Evolutionary conservation across 257 asterid genomes (phyloP), one percentile per base, ranked within the genome.

Genomic region (Solanum arcanum): DNA sequence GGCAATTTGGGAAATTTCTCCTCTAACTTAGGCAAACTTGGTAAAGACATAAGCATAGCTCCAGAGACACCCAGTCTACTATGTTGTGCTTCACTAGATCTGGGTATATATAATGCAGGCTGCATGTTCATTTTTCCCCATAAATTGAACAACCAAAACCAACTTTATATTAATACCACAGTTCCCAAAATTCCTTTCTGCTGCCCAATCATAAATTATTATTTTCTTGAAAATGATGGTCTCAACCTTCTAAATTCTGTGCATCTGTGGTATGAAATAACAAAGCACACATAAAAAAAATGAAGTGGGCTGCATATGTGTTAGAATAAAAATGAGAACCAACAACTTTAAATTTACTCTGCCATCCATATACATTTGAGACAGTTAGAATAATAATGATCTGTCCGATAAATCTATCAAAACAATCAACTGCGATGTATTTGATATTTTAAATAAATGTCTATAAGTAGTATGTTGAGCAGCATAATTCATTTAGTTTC

Each of bases 101-200:
- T 93, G 69, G 86, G 92, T 88, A 86, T 88, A 83, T 89, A 93
- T 86, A 93, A 89, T 87, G 94, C 90, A 83, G 95, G 95, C 68
- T 88, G 91, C 88, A 91, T 92, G 39, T 93, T 92, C 88, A 90
- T 87, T 84, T 64, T 62, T 83, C 49, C 82, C 93, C 93, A 92
- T 89, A 91, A 88, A 90, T 62, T 49, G 13, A 87, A 90, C 83
- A 21, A 52, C 80, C 64, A 47, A 60, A 77, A 31, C 64, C 70
- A 25, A 46, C 84, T 25, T 44, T 25, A 25, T 44, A 44, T 15
- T 25, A 44, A 78, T 46, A 25, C 39, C 39, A 25, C 16, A 27
- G 84, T 78, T 78, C 33, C 39, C 5, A 6, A 44, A n/a, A 78
- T 25, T 78, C 37, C 39, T 35, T 74, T 78, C 64, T 14, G 39